Percentiles rank a stretch among this genome's conserved stretches.
These are phyloP conservation scores for Mikania micrantha DNA, from an alignment of 129 eudicot genomes.

Conservation along the genomic window DNA sequence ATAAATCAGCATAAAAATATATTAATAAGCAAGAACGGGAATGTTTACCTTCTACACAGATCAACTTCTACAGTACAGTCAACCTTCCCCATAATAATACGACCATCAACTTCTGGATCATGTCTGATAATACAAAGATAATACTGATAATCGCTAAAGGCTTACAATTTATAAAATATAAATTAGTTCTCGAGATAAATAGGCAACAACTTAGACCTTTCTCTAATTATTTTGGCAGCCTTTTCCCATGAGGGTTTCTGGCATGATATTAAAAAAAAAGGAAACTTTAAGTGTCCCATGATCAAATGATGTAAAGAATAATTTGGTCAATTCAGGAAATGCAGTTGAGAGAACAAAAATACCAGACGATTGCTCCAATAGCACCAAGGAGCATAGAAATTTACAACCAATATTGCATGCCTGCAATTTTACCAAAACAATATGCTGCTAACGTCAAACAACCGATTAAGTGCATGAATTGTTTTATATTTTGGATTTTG, in stretches of 20 bases:
- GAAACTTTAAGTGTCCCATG: neutral
- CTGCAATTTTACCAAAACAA: conserved; percentile 44
- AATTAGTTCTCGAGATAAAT: neutral
- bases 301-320: conserved; percentile 12
- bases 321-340: conserved; percentile 6
- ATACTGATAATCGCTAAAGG: conserved; percentile 9
- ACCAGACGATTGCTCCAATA: conserved; percentile 94
- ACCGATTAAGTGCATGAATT: neutral
- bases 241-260: conserved; percentile 99
- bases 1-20: neutral
- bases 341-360: conserved; percentile 17
- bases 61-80: conserved; percentile 94
- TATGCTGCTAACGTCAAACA: neutral
- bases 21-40: neutral
- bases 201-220: conserved; percentile 42
- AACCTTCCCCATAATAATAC: conserved; percentile 82
- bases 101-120: conserved; percentile 93
- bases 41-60: conserved; percentile 73
- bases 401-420: conserved; percentile 75
- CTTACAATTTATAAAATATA: neutral
- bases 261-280: conserved; percentile 6
- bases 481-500: neutral
- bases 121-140: conserved; percentile 46
- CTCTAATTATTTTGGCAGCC: conserved; percentile 82
- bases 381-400: conserved; percentile 98